These are phyloP conservation scores for Escovopsis weberi DNA, from an alignment of 2,329 filamentous ascomycete genomes.

Conservation along the genomic window DNA sequence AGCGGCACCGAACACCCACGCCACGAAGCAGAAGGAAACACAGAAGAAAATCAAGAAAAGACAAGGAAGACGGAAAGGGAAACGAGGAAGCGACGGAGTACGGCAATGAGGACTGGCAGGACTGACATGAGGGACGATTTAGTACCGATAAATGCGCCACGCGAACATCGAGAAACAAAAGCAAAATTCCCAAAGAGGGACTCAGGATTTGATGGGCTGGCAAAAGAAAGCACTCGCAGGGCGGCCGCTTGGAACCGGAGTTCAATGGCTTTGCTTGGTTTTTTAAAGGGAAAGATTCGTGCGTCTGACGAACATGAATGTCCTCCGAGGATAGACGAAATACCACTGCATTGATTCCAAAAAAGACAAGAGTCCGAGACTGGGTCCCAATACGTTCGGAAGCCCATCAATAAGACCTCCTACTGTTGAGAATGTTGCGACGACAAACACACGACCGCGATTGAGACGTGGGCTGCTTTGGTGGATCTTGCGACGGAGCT, in stretches of 20 bases:
- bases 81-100: background rate
- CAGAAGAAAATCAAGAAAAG: background rate
- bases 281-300: slow-evolving; percentile 23
- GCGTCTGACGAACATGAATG: slow-evolving; percentile 23
- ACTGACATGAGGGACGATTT: slow-evolving; percentile 8
- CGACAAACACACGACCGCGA: background rate
- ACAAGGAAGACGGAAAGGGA: background rate
- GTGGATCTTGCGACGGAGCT: too few relatives aligned
- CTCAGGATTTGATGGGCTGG: slow-evolving; percentile 16
- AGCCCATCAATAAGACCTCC: too few relatives aligned
- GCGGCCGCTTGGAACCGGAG: slow-evolving; percentile 31
- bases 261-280: slow-evolving; percentile 30
- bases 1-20: too few relatives aligned
- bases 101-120: background rate
- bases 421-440: background rate
- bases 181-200: slow-evolving; percentile 7
- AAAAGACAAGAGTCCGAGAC: too few relatives aligned
- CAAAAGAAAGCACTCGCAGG: slow-evolving; percentile 23
- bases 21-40: background rate
- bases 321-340: slow-evolving; percentile 28
- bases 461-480: too few relatives aligned
- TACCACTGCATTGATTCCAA: slow-evolving; percentile 23
- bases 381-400: too few relatives aligned
- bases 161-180: background rate
- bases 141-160: slow-evolving; percentile 24